Base-by-base conservation (phyloP, 768 basidiomycete species). In the Tricholoma furcatifolium region DNA sequence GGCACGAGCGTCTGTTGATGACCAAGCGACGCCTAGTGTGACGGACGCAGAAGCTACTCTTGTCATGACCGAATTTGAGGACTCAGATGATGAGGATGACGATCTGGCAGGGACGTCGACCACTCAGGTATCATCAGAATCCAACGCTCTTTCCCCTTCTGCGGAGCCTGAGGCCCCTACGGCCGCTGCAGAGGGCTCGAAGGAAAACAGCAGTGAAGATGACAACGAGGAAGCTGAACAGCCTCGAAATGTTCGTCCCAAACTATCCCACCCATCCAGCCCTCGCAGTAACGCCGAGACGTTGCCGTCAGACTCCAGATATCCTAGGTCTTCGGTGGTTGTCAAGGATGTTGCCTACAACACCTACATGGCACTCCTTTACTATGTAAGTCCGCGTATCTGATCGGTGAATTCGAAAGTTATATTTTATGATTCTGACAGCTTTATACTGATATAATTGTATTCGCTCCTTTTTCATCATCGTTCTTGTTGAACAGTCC, bases 361-460 rank as follows among this genome's bases (percentile, higher is more conserved):
- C 5, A 75, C 77, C 0, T 79, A 78, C 44, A 67, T 65, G 49
- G 73, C 75, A 6, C 67, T 78, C 23, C 71, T 94, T 11, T 93
- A 91, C 70, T 94, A 91, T 68, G 91, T 91, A 60, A 69, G 80
- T 66, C 9, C 42, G 39, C 17, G 32, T 18, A 3, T 27, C 3
- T 27, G 27, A 27, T 12, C 18, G 11, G 46, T 9, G 17, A 12
- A 17, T 17, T n/a, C 17, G 35, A 6, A n/a, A 20, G 2, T 9
- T n/a, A 2, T 4, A 31, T 50, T 49, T 53, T 35, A 48, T 12
- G 38, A 23, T n/a, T 4, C 52, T 59, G 40, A 3, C 59, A 92
- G 91, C 72, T 94, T 21, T 95, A 94, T 65, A 94, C 92, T 14
- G 90, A 93, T 61, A 79, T 78, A 23, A 88, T 94, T 57, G 78